phyloP scores from a whole-genome alignment of 495 filamentous ascomycete genomes.

The Talaromyces wortmannii region DNA sequence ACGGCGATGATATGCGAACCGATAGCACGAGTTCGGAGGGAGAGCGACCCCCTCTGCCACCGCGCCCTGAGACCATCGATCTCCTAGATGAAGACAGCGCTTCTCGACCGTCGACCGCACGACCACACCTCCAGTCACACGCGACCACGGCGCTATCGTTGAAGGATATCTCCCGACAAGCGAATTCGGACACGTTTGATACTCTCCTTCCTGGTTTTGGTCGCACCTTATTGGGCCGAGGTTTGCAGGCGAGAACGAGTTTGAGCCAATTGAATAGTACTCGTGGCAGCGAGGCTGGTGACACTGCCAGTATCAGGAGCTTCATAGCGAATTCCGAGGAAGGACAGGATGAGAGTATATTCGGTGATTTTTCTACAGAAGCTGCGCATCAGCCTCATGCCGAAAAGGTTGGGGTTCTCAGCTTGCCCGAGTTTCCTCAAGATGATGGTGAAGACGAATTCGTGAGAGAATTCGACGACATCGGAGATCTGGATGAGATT shows the following conservation, averaged over 20 bases:
- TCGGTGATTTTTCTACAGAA: conserved; percentile 55
- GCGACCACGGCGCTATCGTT: conserved; percentile 79
- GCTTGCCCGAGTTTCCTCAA: conserved; percentile 47
- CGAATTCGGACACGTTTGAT: conserved; percentile 31
- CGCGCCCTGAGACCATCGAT: conserved; percentile 48
- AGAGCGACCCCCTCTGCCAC: conserved; percentile 59
- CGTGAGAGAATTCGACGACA: conserved; percentile 68
- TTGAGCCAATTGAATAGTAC: conserved; percentile 39
- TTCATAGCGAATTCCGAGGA: conserved; percentile 67
- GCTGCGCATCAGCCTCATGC: conserved; percentile 14
- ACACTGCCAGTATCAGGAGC: conserved; percentile 79
- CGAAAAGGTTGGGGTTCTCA: conserved; percentile 37
- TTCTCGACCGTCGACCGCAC: conserved; percentile 11
- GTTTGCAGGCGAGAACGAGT: conserved; percentile 32
- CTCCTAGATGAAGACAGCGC: conserved; percentile 31
- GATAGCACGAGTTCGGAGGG: conserved; percentile 30
- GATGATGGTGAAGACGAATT: conserved; percentile 56
- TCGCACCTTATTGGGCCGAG: conserved; percentile 3
- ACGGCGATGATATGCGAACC: background rate
- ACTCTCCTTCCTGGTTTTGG: background rate
- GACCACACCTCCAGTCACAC: conserved; percentile 54
- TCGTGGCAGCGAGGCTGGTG: conserved; percentile 60
- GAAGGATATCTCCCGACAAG: conserved; percentile 66
- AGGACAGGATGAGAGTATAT: conserved; percentile 75
- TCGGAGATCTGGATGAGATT: conserved; percentile 56